Base-by-base conservation (phyloP, 495 filamentous ascomycete species). In the Penicillium nucicola region DNA sequence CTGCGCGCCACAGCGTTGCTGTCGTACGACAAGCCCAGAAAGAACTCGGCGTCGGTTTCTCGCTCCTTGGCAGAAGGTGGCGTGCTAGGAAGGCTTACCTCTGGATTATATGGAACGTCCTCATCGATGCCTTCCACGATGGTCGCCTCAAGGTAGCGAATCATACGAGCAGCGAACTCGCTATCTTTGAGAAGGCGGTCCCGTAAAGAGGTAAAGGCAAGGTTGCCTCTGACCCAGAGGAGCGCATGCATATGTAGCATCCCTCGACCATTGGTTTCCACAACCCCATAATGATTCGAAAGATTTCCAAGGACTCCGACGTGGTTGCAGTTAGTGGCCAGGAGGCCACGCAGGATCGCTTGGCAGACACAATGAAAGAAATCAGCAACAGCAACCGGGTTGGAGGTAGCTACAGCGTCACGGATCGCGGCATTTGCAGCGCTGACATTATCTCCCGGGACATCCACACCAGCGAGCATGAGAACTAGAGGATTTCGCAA, bases 201-300 rank as follows among this genome's bases (percentile, higher is more conserved):
- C 12, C 53, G 53, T 25, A 23, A 23, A 23, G 22, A 23, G 22
- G 22, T 23, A 23, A 23, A 23, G 22, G 22, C 22, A 28, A 51
- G 39, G 36, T 58, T 58, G 11, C 56, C 56, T 47, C 45, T 10
- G 17, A 47, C 17, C 56, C 51, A 58, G 1, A 51, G 18, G 4
- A 58, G 18, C 6, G 33, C 32, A 25, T 58, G 56, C 1, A 61
- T 10, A 47, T 61, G 54, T 4, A 57, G 41, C 49, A 61, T 61
- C 8, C 54, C 53, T 40, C 54, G 25, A 12, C 54, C 45, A 31
- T 61, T 61, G 12, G 44, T 57, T 18, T 61, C 57, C 5, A 57
- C 45, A 15, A 61, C 53, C 7, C 45, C 57, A 43, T 33, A 56
- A 44, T 61, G 36, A 45, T 54, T 48, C 2, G 51, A 48, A 32